Conservation (phyloP, 2,329 filamentous ascomycete genomes). For the Sporothrix inflata region DNA sequence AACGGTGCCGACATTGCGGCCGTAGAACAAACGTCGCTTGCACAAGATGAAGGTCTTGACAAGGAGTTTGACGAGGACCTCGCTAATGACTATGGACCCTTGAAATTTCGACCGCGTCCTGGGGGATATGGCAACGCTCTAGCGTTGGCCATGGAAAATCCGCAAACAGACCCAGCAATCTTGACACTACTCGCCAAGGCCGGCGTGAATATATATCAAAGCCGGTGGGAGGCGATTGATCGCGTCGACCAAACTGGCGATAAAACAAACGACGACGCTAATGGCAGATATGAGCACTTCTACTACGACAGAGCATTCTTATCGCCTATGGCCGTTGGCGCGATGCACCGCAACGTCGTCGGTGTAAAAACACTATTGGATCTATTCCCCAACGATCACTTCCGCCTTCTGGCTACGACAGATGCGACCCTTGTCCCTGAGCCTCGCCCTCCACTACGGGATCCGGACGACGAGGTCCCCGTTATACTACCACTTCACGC, state of each 20-base stretch:
- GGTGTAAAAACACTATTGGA: slow-evolving; percentile 20
- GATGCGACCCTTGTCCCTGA: slow-evolving; percentile 6
- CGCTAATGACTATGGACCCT: background rate
- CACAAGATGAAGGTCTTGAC: background rate
- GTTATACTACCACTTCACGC: slow-evolving; percentile 19
- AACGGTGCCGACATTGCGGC: slow-evolving; percentile 12
- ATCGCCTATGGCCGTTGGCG: slow-evolving; percentile 6
- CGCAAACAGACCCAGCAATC: background rate
- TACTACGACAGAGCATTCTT: background rate
- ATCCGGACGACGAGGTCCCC: slow-evolving; percentile 17
- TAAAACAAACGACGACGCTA: background rate
- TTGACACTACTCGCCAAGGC: slow-evolving; percentile 13
- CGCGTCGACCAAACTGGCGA: no score
- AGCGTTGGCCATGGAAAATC: slow-evolving; percentile 4
- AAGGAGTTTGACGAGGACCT: slow-evolving; percentile 15
- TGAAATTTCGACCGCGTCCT: background rate
- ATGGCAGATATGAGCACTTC: background rate
- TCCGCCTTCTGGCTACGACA: slow-evolving; percentile 12
- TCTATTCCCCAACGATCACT: slow-evolving; percentile 10
- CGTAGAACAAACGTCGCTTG: background rate
- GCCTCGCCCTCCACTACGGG: slow-evolving; percentile 10
- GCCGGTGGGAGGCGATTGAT: background rate
- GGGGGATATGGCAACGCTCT: slow-evolving; percentile 23
- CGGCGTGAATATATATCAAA: slow-evolving; percentile 18
- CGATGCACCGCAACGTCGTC: background rate